Evolutionary conservation across 768 basidiomycete genomes (phyloP).

Genomic region (Grammothele lineata): DNA sequence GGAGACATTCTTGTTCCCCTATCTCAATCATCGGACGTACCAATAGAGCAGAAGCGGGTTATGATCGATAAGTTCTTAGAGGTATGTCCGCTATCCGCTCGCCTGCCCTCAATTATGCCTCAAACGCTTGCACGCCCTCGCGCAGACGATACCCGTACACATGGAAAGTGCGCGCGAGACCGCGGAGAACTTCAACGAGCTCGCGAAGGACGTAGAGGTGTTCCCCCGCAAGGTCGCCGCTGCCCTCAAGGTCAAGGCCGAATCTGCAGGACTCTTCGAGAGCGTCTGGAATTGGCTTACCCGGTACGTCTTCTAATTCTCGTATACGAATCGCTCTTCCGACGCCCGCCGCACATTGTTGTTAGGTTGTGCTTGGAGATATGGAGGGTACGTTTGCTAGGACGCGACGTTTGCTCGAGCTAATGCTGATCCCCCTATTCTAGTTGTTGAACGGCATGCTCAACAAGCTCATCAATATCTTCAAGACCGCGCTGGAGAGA

Average conservation of each 20-base stretch:
- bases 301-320: conserved; percentile 12
- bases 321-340: not conserved
- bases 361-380: conserved; percentile 22
- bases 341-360: not conserved
- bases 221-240: conserved; percentile 24
- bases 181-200: conserved; percentile 20
- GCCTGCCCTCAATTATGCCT: no score
- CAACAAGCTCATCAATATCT: conserved; percentile 15
- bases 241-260: conserved; percentile 18
- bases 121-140: not conserved
- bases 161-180: conserved; percentile 18
- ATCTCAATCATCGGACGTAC: conserved; percentile 13
- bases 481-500: conserved; percentile 20
- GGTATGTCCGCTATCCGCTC: conserved; percentile 4
- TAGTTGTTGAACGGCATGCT: conserved; percentile 19
- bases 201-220: conserved; percentile 22
- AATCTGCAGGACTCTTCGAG: conserved; percentile 14
- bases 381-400: conserved; percentile 15
- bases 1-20: conserved; percentile 21
- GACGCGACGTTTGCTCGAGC: not conserved
- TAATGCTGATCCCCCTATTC: not conserved
- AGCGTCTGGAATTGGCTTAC: conserved; percentile 19
- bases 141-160: conserved; percentile 22
- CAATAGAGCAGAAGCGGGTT: conserved; percentile 18
- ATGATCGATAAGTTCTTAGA: conserved; percentile 27